Evolutionary conservation across 306 rosid species (phyloP).

Genomic region (Vigna mungo): DNA sequence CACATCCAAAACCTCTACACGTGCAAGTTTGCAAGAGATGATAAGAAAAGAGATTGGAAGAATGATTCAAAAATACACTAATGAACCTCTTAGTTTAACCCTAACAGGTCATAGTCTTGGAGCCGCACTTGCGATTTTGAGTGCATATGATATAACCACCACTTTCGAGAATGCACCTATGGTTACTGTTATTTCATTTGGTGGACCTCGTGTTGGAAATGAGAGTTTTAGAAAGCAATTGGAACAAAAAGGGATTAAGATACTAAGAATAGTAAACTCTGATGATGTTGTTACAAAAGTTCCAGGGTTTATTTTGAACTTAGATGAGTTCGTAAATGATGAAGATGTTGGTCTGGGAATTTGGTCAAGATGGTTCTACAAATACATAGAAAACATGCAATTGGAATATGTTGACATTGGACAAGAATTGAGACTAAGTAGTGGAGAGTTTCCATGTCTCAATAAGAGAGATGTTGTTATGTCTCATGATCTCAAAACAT

Average conservation of each 20-base stretch:
- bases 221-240: constrained; percentile 54
- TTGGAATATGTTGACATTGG: constrained; percentile 80
- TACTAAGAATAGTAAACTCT: constrained; percentile 72
- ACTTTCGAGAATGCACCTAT: constrained; percentile 55
- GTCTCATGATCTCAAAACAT: constrained; percentile 76
- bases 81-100: constrained; percentile 69
- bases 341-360: constrained; percentile 26
- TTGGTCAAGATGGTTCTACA: constrained; percentile 56
- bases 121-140: constrained; percentile 71
- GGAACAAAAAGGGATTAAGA: constrained; percentile 59
- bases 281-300: constrained; percentile 70
- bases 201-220: constrained; percentile 81
- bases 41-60: constrained; percentile 56
- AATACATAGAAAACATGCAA: constrained; percentile 52
- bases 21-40: constrained; percentile 63
- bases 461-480: constrained; percentile 49
- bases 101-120: constrained; percentile 89
- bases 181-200: constrained; percentile 74
- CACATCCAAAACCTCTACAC: constrained; percentile 48
- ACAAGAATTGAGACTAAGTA: constrained; percentile 63
- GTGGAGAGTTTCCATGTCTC: constrained; percentile 43
- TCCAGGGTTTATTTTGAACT: constrained; percentile 58
- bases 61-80: constrained; percentile 52
- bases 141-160: constrained; percentile 64
- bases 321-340: neutral